Conservation (phyloP, 2,329 filamentous ascomycete species). For the Penicillium decumbens region DNA sequence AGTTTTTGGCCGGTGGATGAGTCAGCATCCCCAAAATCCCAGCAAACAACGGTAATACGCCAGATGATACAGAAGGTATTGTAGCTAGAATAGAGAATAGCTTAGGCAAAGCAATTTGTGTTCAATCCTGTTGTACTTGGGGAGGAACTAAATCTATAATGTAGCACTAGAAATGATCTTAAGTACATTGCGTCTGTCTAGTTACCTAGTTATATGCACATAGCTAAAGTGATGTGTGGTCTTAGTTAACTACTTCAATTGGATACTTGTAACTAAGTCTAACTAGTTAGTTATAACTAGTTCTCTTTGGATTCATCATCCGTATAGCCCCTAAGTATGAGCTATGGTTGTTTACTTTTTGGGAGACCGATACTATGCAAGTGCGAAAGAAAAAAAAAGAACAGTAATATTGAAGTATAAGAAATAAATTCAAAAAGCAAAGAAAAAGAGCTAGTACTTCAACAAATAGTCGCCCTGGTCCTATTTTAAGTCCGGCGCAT, state of each 20-base stretch:
- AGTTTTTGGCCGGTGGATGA: slow-evolving; percentile 22
- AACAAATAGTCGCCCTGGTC: neutral
- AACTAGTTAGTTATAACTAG: too few species aligned
- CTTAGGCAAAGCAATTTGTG: too few species aligned
- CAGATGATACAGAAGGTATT: too few species aligned
- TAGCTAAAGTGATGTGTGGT: too few species aligned
- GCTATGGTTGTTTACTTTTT: neutral
- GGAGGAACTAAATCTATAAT: too few species aligned
- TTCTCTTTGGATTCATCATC: neutral
- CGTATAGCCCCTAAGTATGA: neutral
- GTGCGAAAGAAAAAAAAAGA: neutral
- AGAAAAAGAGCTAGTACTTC: neutral
- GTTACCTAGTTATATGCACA: too few species aligned
- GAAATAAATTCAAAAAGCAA: neutral
- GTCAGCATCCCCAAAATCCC: slow-evolving; percentile 8
- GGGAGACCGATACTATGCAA: neutral
- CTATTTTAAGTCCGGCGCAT: neutral
- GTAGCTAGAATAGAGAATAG: too few species aligned
- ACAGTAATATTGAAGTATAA: neutral
- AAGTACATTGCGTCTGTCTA: too few species aligned
- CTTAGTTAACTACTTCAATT: too few species aligned
- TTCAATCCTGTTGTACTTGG: too few species aligned
- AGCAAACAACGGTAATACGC: neutral
- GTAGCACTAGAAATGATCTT: too few species aligned
- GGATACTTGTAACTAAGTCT: too few species aligned